Conservation (phyloP, 106 monocot genomes). For the Acanthochlamys bracteata region DNA sequence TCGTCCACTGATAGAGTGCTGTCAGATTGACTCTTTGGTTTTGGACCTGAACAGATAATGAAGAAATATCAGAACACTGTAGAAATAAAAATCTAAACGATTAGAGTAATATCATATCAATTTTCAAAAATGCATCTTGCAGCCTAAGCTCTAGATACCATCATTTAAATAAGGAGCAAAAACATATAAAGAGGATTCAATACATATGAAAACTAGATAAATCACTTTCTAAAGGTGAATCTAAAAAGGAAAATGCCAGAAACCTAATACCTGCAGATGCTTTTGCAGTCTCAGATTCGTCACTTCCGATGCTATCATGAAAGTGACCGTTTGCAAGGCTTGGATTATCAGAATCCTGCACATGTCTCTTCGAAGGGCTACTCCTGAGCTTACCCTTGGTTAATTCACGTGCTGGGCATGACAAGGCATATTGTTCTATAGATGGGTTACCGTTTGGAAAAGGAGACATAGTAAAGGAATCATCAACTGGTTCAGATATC, state of each 20-base stretch:
- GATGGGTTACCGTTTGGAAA: constrained; percentile 23
- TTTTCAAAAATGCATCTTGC: neutral
- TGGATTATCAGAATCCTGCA: constrained; percentile 12
- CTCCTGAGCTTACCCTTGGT: constrained; percentile 16
- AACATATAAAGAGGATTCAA: neutral
- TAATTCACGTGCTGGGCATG: constrained; percentile 14
- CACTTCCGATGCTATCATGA: neutral
- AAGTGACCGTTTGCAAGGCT: constrained; percentile 2
- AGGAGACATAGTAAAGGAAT: constrained; percentile 75
- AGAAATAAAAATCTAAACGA: neutral
- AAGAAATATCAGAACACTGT: neutral
- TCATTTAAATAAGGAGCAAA: neutral
- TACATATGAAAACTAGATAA: neutral
- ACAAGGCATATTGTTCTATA: constrained; percentile 3
- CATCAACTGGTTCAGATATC: constrained; percentile 59
- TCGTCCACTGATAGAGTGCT: constrained; percentile 7
- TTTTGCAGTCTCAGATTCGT: neutral
- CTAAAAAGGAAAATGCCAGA: neutral
- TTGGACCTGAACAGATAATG: constrained; percentile 21
- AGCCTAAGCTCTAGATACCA: neutral
- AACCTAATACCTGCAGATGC: neutral
- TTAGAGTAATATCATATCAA: neutral
- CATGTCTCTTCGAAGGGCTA: constrained; percentile 1
- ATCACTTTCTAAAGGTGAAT: neutral
- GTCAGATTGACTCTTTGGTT: constrained; percentile 13